These are phyloP conservation scores for Austroboletus eburneus DNA, from an alignment of 768 basidiomycete species.

Conservation along the genomic window DNA sequence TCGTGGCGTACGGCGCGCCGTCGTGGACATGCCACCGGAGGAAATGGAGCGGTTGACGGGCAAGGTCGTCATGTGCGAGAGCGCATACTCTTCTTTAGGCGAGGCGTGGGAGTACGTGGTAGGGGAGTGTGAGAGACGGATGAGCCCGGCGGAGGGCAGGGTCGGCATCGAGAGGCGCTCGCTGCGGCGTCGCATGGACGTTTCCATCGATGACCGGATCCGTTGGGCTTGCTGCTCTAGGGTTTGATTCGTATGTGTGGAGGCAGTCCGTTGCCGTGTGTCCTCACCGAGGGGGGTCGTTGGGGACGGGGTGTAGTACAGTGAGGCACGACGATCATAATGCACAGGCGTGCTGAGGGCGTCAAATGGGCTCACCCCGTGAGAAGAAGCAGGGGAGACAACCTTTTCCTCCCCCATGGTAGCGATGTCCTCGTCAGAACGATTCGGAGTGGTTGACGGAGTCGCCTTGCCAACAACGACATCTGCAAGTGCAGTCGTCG, in stretches of 20 bases:
- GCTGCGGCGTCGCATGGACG: constrained; percentile 18
- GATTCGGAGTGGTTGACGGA: constrained; percentile 10
- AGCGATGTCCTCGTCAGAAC: constrained; percentile 20
- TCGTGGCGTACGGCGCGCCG: constrained; percentile 36
- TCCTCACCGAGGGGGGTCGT: neutral
- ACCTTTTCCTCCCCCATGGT: constrained; percentile 22
- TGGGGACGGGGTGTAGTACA: constrained; percentile 11
- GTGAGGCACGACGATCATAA: constrained; percentile 18
- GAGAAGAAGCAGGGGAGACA: constrained; percentile 12
- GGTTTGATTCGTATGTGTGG: constrained; percentile 9
- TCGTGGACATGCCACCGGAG: constrained; percentile 17
- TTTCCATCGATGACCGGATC: constrained; percentile 31
- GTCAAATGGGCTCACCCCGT: constrained; percentile 18
- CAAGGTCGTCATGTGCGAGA: constrained; percentile 18
- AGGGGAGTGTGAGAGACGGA: constrained; percentile 16
- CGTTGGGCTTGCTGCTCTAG: constrained; percentile 31
- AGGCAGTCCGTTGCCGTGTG: constrained; percentile 8
- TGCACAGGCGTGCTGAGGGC: constrained; percentile 14
- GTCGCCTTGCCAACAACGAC: constrained; percentile 8
- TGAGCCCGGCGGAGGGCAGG: constrained; percentile 12
- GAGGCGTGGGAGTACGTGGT: constrained; percentile 13
- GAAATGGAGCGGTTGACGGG: constrained; percentile 29
- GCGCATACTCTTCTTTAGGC: constrained; percentile 29
- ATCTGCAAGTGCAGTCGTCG: constrained; percentile 12
- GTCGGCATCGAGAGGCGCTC: constrained; percentile 31